Evolutionary conservation across 139 green algal species (phyloP).

Genomic region (Coelastrella sp.): DNA sequence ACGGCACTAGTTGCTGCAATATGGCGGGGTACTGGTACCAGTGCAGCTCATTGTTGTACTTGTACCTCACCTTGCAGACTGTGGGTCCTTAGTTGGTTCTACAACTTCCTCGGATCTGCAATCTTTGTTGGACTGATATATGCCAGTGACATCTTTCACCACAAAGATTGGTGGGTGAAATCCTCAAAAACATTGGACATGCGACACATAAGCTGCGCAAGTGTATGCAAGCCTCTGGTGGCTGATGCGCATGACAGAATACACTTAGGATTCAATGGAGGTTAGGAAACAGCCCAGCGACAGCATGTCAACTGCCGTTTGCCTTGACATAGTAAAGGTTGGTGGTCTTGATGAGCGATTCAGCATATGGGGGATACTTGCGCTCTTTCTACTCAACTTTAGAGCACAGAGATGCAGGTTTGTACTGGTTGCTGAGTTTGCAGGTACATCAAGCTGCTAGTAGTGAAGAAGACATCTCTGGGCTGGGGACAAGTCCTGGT

Average conservation of each 20-base stretch:
- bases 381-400: no score
- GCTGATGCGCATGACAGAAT: no score
- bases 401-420: no score
- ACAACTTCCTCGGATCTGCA: conserved; percentile 58
- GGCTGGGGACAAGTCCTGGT: conserved; percentile 39
- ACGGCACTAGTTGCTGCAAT: not conserved
- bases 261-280: no score
- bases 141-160: conserved; percentile 42
- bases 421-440: no score
- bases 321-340: no score
- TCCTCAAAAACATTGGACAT: no score
- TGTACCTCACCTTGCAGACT: not conserved
- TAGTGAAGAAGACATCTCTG: conserved; percentile 17
- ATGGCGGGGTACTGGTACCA: not conserved
- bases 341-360: no score
- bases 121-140: conserved; percentile 58
- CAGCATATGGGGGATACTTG: no score
- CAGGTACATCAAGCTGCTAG: conserved; percentile 20
- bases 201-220: not conserved
- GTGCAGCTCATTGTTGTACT: not conserved
- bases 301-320: no score
- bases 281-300: no score
- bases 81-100: conserved; percentile 44
- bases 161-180: conserved; percentile 46
- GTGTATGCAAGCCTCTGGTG: no score